Conservation (phyloP, 2,329 filamentous ascomycete species). For the Tolypocladium guangdongense region DNA sequence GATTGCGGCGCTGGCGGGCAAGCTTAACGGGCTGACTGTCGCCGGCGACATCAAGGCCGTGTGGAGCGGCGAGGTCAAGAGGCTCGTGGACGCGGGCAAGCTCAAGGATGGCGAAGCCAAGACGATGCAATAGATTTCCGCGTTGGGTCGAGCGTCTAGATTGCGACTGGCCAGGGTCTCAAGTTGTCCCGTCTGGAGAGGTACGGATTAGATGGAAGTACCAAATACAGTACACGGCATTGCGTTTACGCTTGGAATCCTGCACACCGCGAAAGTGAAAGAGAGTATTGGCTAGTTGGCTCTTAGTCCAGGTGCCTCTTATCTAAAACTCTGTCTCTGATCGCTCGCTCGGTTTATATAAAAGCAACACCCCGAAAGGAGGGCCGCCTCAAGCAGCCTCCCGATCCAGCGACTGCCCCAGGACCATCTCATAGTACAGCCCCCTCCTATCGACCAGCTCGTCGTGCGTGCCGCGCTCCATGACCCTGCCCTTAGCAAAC, state of each 20-base stretch:
- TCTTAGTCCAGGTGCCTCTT: no score
- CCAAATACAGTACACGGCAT: background rate
- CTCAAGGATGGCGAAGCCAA: constrained; percentile 76
- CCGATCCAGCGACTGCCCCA: constrained; percentile 29
- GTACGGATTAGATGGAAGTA: background rate
- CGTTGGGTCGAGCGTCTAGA: background rate
- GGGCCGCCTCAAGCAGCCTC: constrained; percentile 9
- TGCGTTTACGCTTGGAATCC: background rate
- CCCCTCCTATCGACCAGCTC: constrained; percentile 40
- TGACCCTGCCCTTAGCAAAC: constrained; percentile 33
- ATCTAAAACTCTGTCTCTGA: no score
- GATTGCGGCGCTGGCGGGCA: constrained; percentile 70
- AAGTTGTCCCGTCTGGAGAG: background rate
- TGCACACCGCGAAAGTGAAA: no score
- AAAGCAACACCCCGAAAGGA: no score
- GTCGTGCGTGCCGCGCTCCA: constrained; percentile 50
- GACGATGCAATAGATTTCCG: constrained; percentile 29
- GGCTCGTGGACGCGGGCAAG: constrained; percentile 72
- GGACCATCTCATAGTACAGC: constrained; percentile 42
- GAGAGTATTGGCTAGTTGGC: no score
- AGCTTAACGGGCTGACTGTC: constrained; percentile 70
- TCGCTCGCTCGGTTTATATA: no score
- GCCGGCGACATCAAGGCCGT: constrained; percentile 75
- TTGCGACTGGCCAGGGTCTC: background rate
- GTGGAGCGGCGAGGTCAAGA: constrained; percentile 68